Evolutionary conservation across 805 yeast species (phyloP), one percentile per base, ranked within the genome.

Genomic region (Nakazawaea anatomiae): DNA sequence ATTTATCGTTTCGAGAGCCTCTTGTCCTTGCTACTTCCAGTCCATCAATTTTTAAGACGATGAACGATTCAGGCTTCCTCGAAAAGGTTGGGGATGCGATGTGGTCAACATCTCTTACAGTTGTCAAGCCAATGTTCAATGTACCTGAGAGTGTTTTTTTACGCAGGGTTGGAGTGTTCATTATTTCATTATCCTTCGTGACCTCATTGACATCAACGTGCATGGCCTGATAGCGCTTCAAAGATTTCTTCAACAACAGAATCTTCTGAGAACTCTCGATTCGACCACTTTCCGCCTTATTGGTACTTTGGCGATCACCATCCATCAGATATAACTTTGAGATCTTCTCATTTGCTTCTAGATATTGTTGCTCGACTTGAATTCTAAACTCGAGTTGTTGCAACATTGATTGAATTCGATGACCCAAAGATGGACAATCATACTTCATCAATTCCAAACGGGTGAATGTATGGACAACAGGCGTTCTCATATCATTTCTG

Each of bases 401-500:
- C 50, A 92, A 77, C 98, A 94, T 91, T 60, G 88, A 84, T 68
- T 89, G 97, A 61, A 94, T 94, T 55, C 94, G 80, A 60, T 94
- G 97, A 9, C 97, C 97, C 58, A 94, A 72, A 0, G 96, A 88
- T 0, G 97, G 97, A 59, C 96, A 88, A 60, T 94, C 97, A 62
- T 89, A 90, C 60, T 90, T 90, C 63, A 89, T 77, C 51, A 94
- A 74, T 65, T 94, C 99, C 57, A 87, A 71, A 25, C 87, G 76
- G 0, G 92, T 79, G 61, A 77, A 87, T 4, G 77, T 64, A 1
- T 85, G 80, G 12, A 46, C 47, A 38, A 43, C 38, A 12, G 44
- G 28, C 2, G 44, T 27, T 38, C 51, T 43, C 28, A 42, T 5
- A 6, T 47, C 46, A 12, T 38, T 12, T 38, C 40, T 38, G 8